Conservation (phyloP, 163 green algal species). For the Smithsoniella earleae region DNA sequence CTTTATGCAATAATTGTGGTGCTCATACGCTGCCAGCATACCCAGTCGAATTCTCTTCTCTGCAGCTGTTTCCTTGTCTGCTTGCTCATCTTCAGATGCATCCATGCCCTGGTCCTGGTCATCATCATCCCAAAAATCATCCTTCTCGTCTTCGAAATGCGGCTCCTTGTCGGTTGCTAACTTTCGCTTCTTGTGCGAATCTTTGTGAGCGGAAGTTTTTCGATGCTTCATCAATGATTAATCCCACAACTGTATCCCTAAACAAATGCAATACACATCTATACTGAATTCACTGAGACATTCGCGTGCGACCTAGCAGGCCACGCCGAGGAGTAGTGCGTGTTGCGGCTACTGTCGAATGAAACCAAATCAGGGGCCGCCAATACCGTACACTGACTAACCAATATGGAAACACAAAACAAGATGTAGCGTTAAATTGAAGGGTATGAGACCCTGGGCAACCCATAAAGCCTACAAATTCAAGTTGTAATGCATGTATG, state of each 20-base stretch:
- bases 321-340: neutral
- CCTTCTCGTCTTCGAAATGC: neutral
- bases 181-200: neutral
- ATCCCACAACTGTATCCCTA: neutral
- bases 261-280: neutral
- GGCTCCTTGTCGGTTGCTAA: neutral
- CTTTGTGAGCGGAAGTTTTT: neutral
- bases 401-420: no score
- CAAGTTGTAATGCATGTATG: no score
- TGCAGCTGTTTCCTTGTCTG: neutral
- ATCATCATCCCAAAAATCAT: slow-evolving; percentile 1
- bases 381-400: no score
- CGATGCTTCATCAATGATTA: neutral
- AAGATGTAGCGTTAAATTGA: no score
- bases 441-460: no score
- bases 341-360: no score
- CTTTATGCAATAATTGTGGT: no score
- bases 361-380: no score
- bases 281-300: no score
- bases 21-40: neutral
- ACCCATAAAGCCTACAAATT: no score
- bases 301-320: neutral
- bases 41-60: slow-evolving; percentile 5
- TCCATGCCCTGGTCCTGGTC: neutral
- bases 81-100: neutral